These are phyloP conservation scores for Teunomyces panamensis DNA, from an alignment of 805 yeast genomes.

Conservation along the genomic window DNA sequence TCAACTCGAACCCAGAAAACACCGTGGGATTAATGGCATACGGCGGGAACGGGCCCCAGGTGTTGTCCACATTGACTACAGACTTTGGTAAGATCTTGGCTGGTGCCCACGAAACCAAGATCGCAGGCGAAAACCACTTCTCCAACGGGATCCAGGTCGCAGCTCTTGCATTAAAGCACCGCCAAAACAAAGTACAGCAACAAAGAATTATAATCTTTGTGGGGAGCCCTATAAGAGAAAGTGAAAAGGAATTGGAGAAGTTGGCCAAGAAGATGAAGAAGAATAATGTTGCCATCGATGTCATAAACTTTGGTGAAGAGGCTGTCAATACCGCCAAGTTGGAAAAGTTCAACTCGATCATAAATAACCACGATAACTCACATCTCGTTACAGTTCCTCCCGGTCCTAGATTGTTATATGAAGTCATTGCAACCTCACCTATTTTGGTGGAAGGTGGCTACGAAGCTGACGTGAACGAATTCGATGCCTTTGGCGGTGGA, in stretches of 20 bases:
- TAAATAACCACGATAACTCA: slow-evolving; percentile 73
- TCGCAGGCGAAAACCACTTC: slow-evolving; percentile 66
- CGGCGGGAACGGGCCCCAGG: slow-evolving; percentile 82
- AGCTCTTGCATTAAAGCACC: slow-evolving; percentile 84
- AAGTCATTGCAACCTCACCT: slow-evolving; percentile 72
- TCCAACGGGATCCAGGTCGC: slow-evolving; percentile 91
- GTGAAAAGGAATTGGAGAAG: slow-evolving; percentile 68
- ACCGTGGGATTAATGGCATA: slow-evolving; percentile 88
- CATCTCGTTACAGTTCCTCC: slow-evolving; percentile 87
- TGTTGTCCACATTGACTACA: slow-evolving; percentile 81
- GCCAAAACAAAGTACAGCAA: slow-evolving; percentile 89
- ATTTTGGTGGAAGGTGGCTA: slow-evolving; percentile 68
- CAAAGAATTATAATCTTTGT: slow-evolving; percentile 89
- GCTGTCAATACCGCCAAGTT: slow-evolving; percentile 70
- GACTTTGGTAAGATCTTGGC: slow-evolving; percentile 83
- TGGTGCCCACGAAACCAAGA: slow-evolving; percentile 76
- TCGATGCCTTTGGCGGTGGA: slow-evolving; percentile 41
- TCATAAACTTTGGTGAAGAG: slow-evolving; percentile 91
- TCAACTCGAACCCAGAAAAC: slow-evolving; percentile 87
- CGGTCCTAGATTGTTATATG: slow-evolving; percentile 81
- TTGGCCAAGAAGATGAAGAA: slow-evolving; percentile 92
- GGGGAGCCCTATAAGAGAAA: slow-evolving; percentile 77
- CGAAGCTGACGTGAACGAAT: slow-evolving; percentile 42
- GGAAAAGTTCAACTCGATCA: slow-evolving; percentile 71
- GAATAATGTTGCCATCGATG: slow-evolving; percentile 85